These are phyloP conservation scores for Podospora pseudoanserina DNA, from an alignment of 495 filamentous ascomycete genomes.

Conservation along the genomic window DNA sequence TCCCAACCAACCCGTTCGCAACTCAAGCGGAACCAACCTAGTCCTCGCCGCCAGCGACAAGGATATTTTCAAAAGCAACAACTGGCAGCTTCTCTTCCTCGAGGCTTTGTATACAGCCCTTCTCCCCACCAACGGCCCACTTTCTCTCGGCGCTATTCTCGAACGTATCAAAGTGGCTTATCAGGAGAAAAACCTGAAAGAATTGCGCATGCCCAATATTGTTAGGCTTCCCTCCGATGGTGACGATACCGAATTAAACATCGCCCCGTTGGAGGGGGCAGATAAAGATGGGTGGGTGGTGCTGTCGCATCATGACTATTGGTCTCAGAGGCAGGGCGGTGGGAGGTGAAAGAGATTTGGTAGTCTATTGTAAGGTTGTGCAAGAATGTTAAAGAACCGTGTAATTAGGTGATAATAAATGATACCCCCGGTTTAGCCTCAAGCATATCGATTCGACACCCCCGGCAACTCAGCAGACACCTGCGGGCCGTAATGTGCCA, in stretches of 20 bases:
- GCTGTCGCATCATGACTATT: neutral
- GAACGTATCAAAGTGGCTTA: neutral
- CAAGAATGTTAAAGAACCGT: neutral
- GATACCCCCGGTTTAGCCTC: neutral
- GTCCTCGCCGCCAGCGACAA: neutral
- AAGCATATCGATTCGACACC: neutral
- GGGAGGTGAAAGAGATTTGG: neutral
- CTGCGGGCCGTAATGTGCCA: neutral
- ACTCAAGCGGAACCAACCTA: neutral
- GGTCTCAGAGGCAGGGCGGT: neutral
- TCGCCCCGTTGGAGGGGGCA: neutral
- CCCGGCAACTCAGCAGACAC: neutral
- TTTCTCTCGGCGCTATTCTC: neutral
- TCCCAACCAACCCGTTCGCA: neutral
- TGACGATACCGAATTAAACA: neutral
- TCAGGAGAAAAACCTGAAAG: neutral
- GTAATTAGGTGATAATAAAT: no score
- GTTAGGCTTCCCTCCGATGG: neutral
- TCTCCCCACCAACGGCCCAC: neutral
- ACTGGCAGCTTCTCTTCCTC: neutral
- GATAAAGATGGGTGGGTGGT: neutral
- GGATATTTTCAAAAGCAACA: neutral
- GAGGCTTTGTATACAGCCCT: neutral
- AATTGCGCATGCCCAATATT: neutral
- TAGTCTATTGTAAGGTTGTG: no score